phyloP scores from a whole-genome alignment of 73 alveolate genomes.

The Stentor roeselii region DNA sequence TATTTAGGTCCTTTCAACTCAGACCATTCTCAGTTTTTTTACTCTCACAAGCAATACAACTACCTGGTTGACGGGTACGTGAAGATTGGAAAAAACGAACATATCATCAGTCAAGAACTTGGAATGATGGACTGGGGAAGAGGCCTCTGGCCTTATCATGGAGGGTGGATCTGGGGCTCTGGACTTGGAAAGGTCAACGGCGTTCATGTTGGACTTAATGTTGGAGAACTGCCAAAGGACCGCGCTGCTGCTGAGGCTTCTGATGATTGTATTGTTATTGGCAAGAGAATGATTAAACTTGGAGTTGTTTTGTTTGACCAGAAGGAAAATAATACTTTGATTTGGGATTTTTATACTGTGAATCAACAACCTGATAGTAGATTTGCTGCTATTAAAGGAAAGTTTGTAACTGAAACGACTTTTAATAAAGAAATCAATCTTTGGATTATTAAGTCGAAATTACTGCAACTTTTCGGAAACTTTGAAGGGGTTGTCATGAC shows the following conservation, averaged over 20 bases:
- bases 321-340: neutral
- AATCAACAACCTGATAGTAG: neutral
- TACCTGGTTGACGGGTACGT: neutral
- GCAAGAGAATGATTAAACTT: neutral
- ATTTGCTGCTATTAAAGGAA: neutral
- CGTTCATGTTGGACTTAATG: neutral
- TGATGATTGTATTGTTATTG: neutral
- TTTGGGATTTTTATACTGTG: neutral
- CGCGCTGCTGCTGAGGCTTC: neutral
- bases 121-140: constrained; percentile 28
- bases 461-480: neutral
- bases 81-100: neutral
- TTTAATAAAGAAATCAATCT: neutral
- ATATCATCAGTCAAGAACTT: neutral
- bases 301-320: neutral
- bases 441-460: constrained; percentile 2
- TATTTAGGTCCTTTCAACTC: neutral
- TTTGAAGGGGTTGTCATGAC: constrained; percentile 2
- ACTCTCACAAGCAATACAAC: neutral
- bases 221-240: constrained; percentile 14
- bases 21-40: neutral
- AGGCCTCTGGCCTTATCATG: constrained; percentile 25
- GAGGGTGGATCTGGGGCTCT: constrained; percentile 19
- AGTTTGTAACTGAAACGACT: neutral
- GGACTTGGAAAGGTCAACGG: neutral